These are phyloP conservation scores for Lepidium aucheri DNA, from an alignment of 345 rosid genomes.

Conservation along the genomic window DNA sequence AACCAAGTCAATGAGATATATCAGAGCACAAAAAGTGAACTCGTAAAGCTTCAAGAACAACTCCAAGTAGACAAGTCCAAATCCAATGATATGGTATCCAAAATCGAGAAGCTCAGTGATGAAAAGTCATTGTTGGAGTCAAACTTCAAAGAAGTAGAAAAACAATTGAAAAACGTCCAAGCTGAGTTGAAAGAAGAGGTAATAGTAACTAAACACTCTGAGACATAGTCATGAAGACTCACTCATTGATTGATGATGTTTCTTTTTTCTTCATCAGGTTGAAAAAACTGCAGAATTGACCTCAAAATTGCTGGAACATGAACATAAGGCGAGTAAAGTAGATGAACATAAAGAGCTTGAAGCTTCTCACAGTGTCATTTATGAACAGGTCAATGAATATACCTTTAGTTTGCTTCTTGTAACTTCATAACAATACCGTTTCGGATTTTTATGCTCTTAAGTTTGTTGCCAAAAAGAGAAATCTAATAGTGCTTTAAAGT, in stretches of 20 bases:
- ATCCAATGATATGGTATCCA: conserved; percentile 35
- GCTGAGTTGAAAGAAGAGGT: conserved; percentile 49
- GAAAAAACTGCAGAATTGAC: conserved; percentile 36
- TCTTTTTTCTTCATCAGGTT: conserved; percentile 23
- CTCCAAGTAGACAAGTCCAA: conserved; percentile 39
- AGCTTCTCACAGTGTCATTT: conserved; percentile 29
- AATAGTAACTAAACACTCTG: background rate
- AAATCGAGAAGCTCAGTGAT: conserved; percentile 43
- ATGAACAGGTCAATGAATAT: conserved; percentile 42
- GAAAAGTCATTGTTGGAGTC: conserved; percentile 45
- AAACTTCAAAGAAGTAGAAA: conserved; percentile 50
- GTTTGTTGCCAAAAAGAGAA: background rate
- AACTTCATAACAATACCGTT: background rate
- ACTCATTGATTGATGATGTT: background rate
- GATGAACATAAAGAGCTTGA: conserved; percentile 38
- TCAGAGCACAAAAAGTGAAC: conserved; percentile 57
- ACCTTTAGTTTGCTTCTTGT: background rate
- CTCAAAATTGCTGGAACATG: conserved; percentile 41
- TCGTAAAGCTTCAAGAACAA: conserved; percentile 54
- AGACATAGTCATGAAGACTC: background rate
- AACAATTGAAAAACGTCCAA: conserved; percentile 33
- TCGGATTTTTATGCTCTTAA: background rate
- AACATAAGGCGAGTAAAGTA: conserved; percentile 27
- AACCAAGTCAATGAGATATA: conserved; percentile 55
- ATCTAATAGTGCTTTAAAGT: background rate